Conservation (phyloP, 768 basidiomycete genomes). For the Gymnopilus junonius region DNA sequence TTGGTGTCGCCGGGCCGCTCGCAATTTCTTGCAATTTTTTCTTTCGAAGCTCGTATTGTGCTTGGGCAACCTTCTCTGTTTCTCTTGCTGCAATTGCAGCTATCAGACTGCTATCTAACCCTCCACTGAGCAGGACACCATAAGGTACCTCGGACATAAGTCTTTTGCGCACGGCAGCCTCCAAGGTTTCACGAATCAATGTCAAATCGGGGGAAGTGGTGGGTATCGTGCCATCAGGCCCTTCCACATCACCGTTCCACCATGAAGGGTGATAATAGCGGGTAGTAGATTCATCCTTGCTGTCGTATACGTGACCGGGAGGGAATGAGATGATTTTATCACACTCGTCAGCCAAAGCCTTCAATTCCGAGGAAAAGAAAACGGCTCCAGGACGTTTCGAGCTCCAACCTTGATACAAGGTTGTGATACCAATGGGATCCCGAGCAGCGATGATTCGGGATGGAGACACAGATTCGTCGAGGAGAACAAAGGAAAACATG, state of each 20-base stretch:
- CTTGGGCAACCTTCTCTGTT: constrained; percentile 87
- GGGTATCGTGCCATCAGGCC: constrained; percentile 56
- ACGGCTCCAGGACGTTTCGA: constrained; percentile 80
- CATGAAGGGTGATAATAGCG: constrained; percentile 90
- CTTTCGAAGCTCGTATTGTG: constrained; percentile 75
- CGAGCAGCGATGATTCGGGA: constrained; percentile 93
- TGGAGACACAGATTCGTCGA: constrained; percentile 91
- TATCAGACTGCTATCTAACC: constrained; percentile 94
- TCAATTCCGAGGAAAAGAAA: constrained; percentile 97
- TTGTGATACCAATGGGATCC: constrained; percentile 97
- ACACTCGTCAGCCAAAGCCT: constrained; percentile 88
- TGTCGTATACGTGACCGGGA: constrained; percentile 96
- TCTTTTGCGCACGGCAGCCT: constrained; percentile 91
- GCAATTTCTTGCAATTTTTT: constrained; percentile 54
- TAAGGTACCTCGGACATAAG: constrained; percentile 99
- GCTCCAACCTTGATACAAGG: constrained; percentile 97
- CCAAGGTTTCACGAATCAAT: constrained; percentile 78
- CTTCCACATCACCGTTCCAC: constrained; percentile 85
- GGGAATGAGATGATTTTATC: constrained; percentile 96
- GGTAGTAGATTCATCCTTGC: constrained; percentile 71
- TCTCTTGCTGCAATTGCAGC: constrained; percentile 94
- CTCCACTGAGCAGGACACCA: constrained; percentile 94
- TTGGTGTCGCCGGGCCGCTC: constrained; percentile 65
- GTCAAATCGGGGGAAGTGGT: constrained; percentile 65
- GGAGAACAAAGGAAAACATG: constrained; percentile 97